phyloP scores from a whole-genome alignment of 2,329 filamentous ascomycete species.

The Alternaria novae-zelandiae region DNA sequence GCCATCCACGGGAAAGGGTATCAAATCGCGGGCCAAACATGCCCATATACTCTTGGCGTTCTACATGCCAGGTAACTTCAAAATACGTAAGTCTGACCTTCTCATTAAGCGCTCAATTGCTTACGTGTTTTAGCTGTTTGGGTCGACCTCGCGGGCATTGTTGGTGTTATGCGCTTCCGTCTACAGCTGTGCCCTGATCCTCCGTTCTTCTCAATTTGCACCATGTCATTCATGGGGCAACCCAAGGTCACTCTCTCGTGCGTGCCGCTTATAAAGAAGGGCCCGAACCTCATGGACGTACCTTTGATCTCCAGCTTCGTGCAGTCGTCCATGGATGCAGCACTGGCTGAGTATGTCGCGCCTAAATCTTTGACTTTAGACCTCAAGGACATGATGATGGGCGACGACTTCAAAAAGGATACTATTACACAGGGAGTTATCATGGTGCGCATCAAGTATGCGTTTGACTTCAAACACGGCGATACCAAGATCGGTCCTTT shows the following conservation, averaged over 20 bases:
- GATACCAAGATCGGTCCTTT: constrained; percentile 68
- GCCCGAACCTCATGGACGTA: constrained; percentile 76
- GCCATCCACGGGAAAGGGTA: constrained; percentile 65
- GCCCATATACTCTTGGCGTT: constrained; percentile 76
- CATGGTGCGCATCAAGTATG: constrained; percentile 69
- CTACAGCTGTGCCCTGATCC: constrained; percentile 78
- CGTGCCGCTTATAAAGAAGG: constrained; percentile 71
- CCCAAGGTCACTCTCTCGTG: constrained; percentile 75
- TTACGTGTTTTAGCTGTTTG: constrained; percentile 63
- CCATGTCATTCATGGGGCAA: constrained; percentile 75
- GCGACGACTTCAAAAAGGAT: constrained; percentile 81
- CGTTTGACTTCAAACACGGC: constrained; percentile 73
- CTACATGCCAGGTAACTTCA: constrained; percentile 66
- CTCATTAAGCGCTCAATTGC: neutral
- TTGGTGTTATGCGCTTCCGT: constrained; percentile 73
- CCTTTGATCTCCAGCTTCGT: constrained; percentile 78
- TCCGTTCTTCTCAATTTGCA: constrained; percentile 78
- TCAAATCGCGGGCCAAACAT: constrained; percentile 70
- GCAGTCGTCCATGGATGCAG: constrained; percentile 75
- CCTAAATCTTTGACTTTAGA: constrained; percentile 77
- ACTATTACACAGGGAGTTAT: constrained; percentile 69
- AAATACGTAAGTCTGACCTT: constrained; percentile 52
- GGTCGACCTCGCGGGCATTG: constrained; percentile 75
- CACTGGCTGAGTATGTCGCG: constrained; percentile 76
- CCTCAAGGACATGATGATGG: constrained; percentile 77